Base-by-base conservation (phyloP, 768 basidiomycete species). In the Infundibulicybe gibba region DNA sequence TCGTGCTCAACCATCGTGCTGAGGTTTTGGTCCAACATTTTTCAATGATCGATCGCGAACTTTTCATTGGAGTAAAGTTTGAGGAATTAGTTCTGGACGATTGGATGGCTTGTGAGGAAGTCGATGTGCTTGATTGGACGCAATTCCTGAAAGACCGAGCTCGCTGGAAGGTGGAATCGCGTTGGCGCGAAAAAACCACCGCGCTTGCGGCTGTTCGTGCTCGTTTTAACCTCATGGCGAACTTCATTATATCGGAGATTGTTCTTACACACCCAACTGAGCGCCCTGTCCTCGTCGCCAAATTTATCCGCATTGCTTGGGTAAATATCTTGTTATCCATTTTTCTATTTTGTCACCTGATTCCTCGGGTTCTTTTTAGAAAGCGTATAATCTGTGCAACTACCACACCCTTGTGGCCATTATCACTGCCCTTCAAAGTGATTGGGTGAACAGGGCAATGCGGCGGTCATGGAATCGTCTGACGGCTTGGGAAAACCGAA, bases 261-360 rank as follows among this genome's bases (percentile, higher is more conserved):
- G 77, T 92, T 17, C 66, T 91, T 47, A 87, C 92, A 1, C 75
- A 76, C 8, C 83, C 83, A 5, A 64, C 63, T 44, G 82, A 90
- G 44, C 76, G 93, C 15, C 75, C 74, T 32, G 51, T 73, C 40
- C 66, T 97, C 15, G 78, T 90, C 41, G 70, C 69, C 48, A 94
- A 92, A 66, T 86, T 95, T 61, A 83, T 94, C 50, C 82, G 90
- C 35, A 70, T 95, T 47, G 93, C 93, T 33, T 91, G 83, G 75
- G 91, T 92, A 54, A 61, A 85, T 69, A 19, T 31, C 32, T 35
- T 4, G 31, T 40, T 51, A n/a, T n/a, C 14, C 3, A 38, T 32
- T 38, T 10, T 44, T 14, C 32, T 50, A 31, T 40, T 43, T 5
- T 9, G 32, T 38, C 16, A 17, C 40, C 20, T 53, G 11, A 46